Evolutionary conservation across 257 asterid genomes (phyloP), one percentile per base, ranked within the genome.

Genomic region (Perilla frutescens): DNA sequence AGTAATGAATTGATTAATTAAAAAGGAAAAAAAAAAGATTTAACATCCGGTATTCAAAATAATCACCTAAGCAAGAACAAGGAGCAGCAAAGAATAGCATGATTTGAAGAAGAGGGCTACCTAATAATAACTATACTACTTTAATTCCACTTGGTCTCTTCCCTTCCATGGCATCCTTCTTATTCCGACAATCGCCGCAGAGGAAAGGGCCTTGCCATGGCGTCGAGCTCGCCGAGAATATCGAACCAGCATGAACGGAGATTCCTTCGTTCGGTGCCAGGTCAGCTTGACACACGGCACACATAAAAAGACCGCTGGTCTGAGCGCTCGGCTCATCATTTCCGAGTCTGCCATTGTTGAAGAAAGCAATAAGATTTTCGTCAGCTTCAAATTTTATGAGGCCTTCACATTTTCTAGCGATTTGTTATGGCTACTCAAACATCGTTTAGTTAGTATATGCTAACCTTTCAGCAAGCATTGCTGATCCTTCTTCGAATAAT

Each of bases 141-240:
- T 45, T 80, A 57, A 80, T 73, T 54, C 84, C 81, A 67, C 84
- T 80, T 54, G 81, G 81, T 14, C 84, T 71, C 74, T 76, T 76
- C 31, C 84, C 84, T 80, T 80, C 97, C 97, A 93, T 86, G 63
- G 96, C 97, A 4, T 93, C 96, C 78, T 89, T 89, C 88, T 93
- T 93, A 56, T 84, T 73, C 5, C 85, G 86, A 34, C 97, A 91
- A 34, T 82, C 96, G 1, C 76, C 84, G 68, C 98, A 93, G 0
- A 93, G 90, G 74, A 93, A 93, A 14, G 97, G 98, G 9, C 96
- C 96, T 85, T 90, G 87, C 97, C 98, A 92, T 0, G 95, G 98
- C 77, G 77, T 87, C 11, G 98, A 79, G 85, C 91, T 84, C 65
- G 77, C 76, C 0, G 96, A 86, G 79, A 90, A 92, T 57, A 92